Percentiles rank a stretch among this genome's conserved stretches.
Conservation (phyloP, 352 stramenopile species). For the Aphanomyces invadans region DNA sequence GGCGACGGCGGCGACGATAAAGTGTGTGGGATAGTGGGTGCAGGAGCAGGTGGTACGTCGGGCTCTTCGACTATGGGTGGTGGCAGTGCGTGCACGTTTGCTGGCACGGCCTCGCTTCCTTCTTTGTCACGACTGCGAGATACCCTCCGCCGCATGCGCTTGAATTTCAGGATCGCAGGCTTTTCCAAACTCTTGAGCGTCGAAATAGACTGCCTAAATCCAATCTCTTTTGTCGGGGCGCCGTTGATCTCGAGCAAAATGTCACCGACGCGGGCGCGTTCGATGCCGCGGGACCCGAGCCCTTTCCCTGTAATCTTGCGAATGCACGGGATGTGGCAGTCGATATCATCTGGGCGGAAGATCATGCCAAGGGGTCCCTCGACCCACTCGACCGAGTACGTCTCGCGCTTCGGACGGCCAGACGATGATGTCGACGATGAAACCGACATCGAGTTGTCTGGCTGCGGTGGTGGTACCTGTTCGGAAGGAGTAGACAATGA, state of each 20-base stretch:
- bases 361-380: conserved; percentile 82
- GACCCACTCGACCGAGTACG: conserved; percentile 83
- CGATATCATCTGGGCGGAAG: conserved; percentile 73
- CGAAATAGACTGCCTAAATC: conserved; percentile 78
- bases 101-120: neutral
- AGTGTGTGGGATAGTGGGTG: no score
- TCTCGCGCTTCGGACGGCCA: conserved; percentile 43
- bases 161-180: conserved; percentile 82
- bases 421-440: neutral
- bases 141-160: conserved; percentile 69
- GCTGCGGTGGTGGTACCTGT: neutral
- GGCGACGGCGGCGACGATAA: no score
- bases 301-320: conserved; percentile 84
- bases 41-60: conserved; percentile 29
- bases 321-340: conserved; percentile 82
- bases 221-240: conserved; percentile 75
- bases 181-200: conserved; percentile 81
- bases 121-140: conserved; percentile 29
- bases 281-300: conserved; percentile 69
- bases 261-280: conserved; percentile 66
- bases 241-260: conserved; percentile 78
- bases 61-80: conserved; percentile 35
- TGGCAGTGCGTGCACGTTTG: neutral
- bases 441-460: neutral
- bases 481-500: neutral